phyloP scores from a whole-genome alignment of 768 basidiomycete species.

The Tulasnella sp. region DNA sequence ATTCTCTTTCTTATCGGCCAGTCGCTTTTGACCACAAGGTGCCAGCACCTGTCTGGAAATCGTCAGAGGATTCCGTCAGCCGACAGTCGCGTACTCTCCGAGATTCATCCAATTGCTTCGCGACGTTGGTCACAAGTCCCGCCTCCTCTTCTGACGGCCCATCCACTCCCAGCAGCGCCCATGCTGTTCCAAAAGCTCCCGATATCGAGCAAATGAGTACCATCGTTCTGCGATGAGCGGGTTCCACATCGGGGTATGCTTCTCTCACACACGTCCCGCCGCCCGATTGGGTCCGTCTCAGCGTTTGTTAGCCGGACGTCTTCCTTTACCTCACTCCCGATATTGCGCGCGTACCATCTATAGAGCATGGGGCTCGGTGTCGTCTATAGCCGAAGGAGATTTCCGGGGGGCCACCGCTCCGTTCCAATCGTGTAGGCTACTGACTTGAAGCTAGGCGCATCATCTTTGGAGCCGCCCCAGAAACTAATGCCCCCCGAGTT shows the following conservation, averaged over 20 bases:
- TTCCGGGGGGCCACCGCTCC: not conserved
- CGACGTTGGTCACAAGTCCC: conserved; percentile 23
- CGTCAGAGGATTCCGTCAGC: conserved; percentile 1
- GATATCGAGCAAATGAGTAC: conserved; percentile 5
- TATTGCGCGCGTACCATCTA: not conserved
- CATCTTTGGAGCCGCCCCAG: not conserved
- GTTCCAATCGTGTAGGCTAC: not conserved
- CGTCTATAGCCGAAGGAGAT: not conserved
- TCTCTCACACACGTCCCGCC: not conserved
- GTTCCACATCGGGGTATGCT: not conserved
- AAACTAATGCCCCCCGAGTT: not conserved
- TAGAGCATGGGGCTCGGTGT: not conserved
- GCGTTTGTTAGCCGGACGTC: conserved; percentile 13
- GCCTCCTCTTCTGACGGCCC: conserved; percentile 21
- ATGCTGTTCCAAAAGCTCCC: not conserved
- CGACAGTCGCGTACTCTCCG: conserved; percentile 21
- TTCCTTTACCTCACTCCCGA: conserved; percentile 7
- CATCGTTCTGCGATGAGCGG: conserved; percentile 14
- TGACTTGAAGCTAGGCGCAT: not conserved
- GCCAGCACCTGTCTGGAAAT: not conserved
- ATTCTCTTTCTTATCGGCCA: conserved; percentile 3
- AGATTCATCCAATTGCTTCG: conserved; percentile 14
- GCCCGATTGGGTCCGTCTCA: conserved; percentile 1
- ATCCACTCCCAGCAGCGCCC: not conserved
- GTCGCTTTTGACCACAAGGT: not conserved